Conservation (phyloP, 495 filamentous ascomycete genomes). For the Wilcoxina mikolae region DNA sequence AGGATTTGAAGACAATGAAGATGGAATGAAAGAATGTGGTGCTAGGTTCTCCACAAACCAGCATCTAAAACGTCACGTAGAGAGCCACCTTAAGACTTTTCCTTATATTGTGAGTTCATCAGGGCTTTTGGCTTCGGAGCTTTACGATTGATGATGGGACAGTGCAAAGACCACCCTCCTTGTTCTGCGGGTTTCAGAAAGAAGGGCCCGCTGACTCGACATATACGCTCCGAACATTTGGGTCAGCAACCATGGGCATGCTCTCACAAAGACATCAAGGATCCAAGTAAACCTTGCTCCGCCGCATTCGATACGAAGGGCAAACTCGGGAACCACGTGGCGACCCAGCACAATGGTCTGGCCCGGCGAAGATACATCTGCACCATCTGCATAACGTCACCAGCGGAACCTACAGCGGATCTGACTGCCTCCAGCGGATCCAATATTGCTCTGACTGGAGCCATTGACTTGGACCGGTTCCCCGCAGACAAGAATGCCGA, state of each 20-base stretch:
- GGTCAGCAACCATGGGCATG: constrained; percentile 54
- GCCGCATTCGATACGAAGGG: constrained; percentile 56
- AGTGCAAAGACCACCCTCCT: constrained; percentile 55
- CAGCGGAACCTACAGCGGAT: neutral
- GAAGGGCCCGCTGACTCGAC: constrained; percentile 68
- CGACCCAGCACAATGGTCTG: constrained; percentile 42
- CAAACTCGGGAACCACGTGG: constrained; percentile 55
- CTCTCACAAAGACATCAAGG: constrained; percentile 39
- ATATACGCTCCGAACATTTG: constrained; percentile 60
- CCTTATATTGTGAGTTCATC: constrained; percentile 21
- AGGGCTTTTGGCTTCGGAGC: neutral
- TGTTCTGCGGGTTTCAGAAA: constrained; percentile 77
- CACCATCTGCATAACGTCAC: constrained; percentile 24
- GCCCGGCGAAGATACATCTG: constrained; percentile 47
- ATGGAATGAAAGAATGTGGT: constrained; percentile 16
- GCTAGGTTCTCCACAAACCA: constrained; percentile 25
- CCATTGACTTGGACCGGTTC: neutral
- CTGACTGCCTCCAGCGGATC: neutral
- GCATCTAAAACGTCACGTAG: constrained; percentile 30
- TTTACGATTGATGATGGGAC: neutral
- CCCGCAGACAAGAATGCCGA: neutral
- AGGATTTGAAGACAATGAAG: neutral
- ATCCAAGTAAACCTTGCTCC: constrained; percentile 41
- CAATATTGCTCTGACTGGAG: neutral
- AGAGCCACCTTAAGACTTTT: constrained; percentile 29